Base-by-base conservation (phyloP, 257 asterid genomes). In the Nicotiana paniculata region DNA sequence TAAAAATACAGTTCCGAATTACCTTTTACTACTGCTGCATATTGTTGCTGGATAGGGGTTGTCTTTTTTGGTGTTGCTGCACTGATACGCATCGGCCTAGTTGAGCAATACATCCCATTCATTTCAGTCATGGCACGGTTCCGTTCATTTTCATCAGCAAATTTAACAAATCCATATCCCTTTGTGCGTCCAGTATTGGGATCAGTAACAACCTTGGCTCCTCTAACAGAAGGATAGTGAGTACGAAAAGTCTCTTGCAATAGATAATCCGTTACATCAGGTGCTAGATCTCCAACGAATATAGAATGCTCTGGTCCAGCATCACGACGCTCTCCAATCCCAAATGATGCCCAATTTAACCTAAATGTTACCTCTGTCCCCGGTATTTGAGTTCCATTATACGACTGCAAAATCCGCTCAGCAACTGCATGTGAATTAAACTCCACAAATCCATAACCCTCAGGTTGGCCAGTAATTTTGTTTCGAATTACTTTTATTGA, bases 341-440 rank as follows among this genome's bases (percentile, higher is more conserved):
- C 99, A 85, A 95, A 96, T 26, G 98, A 94, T 33, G 98, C 99
- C 99, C 99, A 96, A 84, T 96, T 96, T 88, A 96, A 86, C 90
- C 99, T 90, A 89, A 96, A 96, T 39, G 95, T 96, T 80, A 96
- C 83, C 84, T 96, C 98, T 10, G 99, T 96, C 77, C 97, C 98
- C 3, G 98, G 99, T 79, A 96, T 93, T 89, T 96, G 99, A 13
- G 97, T 80, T 87, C 98, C 98, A 77, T 96, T 94, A 77, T 88
- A 95, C 35, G 97, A 84, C 85, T 93, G 99, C 80, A 95, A 88
- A 83, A 93, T 86, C 87, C 93, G 83, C 88, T 95, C 99, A 6
- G 99, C 97, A 17, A 90, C 94, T 81, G 93, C 89, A 86, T 95
- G 98, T 10, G 97, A 88, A 57, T 90, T 77, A 69, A 95, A 93